Base-by-base conservation (phyloP, 2,329 filamentous ascomycete species). In the Tolypocladium guangdongense region DNA sequence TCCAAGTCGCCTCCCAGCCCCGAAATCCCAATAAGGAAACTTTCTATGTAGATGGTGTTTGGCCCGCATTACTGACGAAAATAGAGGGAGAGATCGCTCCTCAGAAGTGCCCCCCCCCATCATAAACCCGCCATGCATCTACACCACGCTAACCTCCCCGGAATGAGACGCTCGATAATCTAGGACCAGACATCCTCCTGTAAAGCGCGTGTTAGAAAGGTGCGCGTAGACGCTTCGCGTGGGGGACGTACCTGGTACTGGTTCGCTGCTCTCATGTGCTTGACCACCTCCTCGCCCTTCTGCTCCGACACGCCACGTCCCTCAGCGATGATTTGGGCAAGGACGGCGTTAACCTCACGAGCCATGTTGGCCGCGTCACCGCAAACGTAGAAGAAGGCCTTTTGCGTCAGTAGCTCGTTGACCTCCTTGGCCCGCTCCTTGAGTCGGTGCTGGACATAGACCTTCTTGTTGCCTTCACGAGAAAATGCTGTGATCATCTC, bases 291-390 rank as follows among this genome's bases (percentile, higher is more conserved):
- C 73, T 99, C 93, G 16, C 83, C 93, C 79, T 96, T 96, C 58
- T 86, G 77, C 64, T 92, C 86, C 2, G 89, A 78, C 55, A 97
- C 79, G 50, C 87, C 87, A 52, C 93, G 82, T 69, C 95, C 81
- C 67, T 91, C 83, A 30, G 90, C 78, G 62, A 99, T 85, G 65
- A 97, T 95, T 67, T 95, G 85, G 30, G 80, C 86, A 45, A 99
- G 78, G n/a, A 90, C 83, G 27, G 85, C 78, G 68, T 95, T 96
- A 64, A 96, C 90, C 68, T 95, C 91, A 54, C 91, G 85, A 48
- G 91, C 91, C 91, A 96, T 96, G 75, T 96, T 91, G 54, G 93
- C 88, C 0, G 95, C 95, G 67, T 99, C 93, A 73, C 93, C 93
- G 64, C 95, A 99, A 55, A 99, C 92, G 69, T 99, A 99, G 70